Evolutionary conservation across 495 filamentous ascomycete species (phyloP).

Genomic region (Tuber microsphaerosporum): DNA sequence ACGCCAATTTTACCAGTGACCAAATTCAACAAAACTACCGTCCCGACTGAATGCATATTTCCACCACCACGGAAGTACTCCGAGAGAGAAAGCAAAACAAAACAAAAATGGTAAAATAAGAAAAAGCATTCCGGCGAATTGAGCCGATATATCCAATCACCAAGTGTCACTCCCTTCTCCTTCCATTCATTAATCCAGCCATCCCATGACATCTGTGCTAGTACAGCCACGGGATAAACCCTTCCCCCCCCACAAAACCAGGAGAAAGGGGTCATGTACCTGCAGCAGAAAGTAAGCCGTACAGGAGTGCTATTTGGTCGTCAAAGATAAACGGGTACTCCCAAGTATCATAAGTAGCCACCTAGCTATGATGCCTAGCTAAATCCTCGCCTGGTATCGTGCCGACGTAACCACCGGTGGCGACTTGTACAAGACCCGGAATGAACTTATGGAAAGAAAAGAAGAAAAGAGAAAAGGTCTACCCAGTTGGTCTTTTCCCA

Average conservation of each 20-base stretch:
- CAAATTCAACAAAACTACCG: not conserved
- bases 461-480: not conserved
- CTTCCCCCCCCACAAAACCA: not conserved
- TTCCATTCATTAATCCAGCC: not conserved
- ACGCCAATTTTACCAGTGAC: not conserved
- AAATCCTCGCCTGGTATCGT: not conserved
- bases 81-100: not conserved
- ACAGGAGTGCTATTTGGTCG: not conserved
- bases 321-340: not conserved
- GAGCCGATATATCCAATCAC: not conserved
- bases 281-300: not conserved
- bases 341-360: not conserved
- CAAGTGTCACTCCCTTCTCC: not conserved
- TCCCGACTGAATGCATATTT: not conserved
- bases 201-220: not conserved
- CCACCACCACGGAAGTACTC: not conserved
- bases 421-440: not conserved
- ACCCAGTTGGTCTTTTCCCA: not conserved
- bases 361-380: not conserved
- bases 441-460: not conserved
- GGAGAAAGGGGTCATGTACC: constrained; percentile 1
- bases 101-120: not conserved
- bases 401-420: not conserved
- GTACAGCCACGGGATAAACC: not conserved
- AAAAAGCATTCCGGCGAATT: not conserved